phyloP scores from a whole-genome alignment of 441 rosid species.

The Brassica balearica region DNA sequence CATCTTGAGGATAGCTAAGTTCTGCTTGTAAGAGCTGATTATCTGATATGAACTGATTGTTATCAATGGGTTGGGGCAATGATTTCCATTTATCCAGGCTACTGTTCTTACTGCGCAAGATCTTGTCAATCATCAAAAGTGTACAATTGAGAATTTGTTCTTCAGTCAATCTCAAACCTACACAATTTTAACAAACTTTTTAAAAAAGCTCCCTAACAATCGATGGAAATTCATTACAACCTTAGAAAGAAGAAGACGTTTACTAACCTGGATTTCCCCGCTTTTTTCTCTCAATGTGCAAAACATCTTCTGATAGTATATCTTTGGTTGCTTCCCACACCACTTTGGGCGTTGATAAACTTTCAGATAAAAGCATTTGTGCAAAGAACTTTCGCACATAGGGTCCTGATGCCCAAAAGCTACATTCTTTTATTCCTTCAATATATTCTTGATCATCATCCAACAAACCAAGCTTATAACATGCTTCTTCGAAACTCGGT shows the following conservation, averaged over 20 bases:
- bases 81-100: not conserved
- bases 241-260: no score
- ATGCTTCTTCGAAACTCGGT: not conserved
- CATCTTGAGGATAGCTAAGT: not conserved
- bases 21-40: not conserved
- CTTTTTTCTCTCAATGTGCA: not conserved
- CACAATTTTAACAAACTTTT: not conserved
- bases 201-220: no score
- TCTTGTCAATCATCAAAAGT: not conserved
- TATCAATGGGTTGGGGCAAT: not conserved
- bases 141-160: not conserved
- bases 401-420: not conserved
- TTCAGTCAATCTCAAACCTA: not conserved
- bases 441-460: not conserved
- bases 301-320: not conserved
- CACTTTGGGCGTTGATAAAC: not conserved
- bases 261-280: not conserved
- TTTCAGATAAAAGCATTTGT: not conserved
- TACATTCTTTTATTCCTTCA: not conserved
- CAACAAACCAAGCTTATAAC: not conserved
- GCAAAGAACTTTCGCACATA: not conserved
- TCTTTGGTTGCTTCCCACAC: not conserved
- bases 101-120: not conserved
- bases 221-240: no score
- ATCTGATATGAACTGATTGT: not conserved